Evolutionary conservation across 2,329 filamentous ascomycete genomes (phyloP).

Genomic region (Xylaria sp.): DNA sequence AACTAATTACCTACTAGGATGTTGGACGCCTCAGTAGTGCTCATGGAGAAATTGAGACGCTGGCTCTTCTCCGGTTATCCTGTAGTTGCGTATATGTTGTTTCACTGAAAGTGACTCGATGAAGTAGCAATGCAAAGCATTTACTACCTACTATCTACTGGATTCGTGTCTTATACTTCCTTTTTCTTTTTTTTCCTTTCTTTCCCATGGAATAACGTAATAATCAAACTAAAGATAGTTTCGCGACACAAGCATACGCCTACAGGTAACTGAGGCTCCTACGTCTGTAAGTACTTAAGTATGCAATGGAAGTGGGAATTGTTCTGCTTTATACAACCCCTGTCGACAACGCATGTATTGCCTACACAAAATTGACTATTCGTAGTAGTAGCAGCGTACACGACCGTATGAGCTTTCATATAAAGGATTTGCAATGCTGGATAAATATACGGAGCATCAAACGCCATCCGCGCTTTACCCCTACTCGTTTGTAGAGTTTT

Average conservation of each 20-base stretch:
- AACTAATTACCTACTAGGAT: background rate
- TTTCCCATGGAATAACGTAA: background rate
- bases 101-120: background rate
- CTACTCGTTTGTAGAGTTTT: background rate
- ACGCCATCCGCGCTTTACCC: background rate
- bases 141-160: slow-evolving; percentile 2
- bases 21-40: background rate
- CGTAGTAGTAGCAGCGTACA: background rate
- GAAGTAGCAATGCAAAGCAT: background rate
- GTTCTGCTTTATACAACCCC: slow-evolving; percentile 14
- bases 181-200: background rate
- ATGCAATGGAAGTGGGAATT: background rate
- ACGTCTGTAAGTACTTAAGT: background rate
- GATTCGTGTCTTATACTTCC: background rate
- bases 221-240: background rate
- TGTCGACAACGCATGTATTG: background rate
- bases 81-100: background rate
- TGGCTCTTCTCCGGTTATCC: background rate
- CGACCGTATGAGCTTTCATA: background rate
- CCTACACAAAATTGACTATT: background rate
- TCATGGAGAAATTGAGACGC: background rate
- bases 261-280: slow-evolving; percentile 4
- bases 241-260: background rate
- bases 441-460: background rate
- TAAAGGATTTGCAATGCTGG: background rate